A percentile compares a stretch with the other conserved stretches of the same genome.
These are phyloP conservation scores for Forsythia suspensa DNA, from an alignment of 257 asterid species.

Conservation along the genomic window DNA sequence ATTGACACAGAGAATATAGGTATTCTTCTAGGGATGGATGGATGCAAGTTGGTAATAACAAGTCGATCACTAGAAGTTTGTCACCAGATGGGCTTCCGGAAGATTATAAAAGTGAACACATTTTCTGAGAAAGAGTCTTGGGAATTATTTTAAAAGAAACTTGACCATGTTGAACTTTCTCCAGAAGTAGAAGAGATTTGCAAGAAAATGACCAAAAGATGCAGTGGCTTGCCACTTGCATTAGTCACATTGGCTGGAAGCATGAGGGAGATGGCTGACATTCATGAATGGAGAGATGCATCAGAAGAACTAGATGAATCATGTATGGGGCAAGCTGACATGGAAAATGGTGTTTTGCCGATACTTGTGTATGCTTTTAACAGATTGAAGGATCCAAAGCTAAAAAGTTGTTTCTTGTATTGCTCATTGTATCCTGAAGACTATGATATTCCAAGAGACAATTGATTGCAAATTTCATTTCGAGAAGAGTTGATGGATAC, in stretches of 20 bases:
- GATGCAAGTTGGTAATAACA: slow-evolving; percentile 32
- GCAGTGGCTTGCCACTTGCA: slow-evolving; percentile 34
- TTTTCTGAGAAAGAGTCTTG: slow-evolving; percentile 26
- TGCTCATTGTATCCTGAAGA: slow-evolving; percentile 40
- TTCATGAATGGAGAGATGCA: slow-evolving; percentile 37
- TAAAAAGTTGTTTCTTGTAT: slow-evolving; percentile 28
- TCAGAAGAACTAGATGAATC: slow-evolving; percentile 28
- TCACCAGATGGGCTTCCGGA: slow-evolving; percentile 25
- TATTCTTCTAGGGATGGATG: slow-evolving; percentile 16
- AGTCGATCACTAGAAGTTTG: slow-evolving; percentile 27
- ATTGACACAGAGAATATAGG: slow-evolving; percentile 29
- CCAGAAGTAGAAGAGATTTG: slow-evolving; percentile 24
- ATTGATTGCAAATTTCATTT: slow-evolving; percentile 26
- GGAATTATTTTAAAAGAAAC: slow-evolving; percentile 21
- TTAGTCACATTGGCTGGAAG: slow-evolving; percentile 30
- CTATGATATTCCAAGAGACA: slow-evolving; percentile 23
- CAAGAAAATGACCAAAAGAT: slow-evolving; percentile 23
- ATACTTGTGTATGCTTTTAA: slow-evolving; percentile 27
- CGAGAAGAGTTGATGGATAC: slow-evolving; percentile 31
- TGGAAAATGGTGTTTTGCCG: slow-evolving; percentile 29
- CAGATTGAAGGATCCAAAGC: slow-evolving; percentile 15
- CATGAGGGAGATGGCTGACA: slow-evolving; percentile 29
- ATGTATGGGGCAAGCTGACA: slow-evolving; percentile 22
- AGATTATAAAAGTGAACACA: slow-evolving; percentile 20
- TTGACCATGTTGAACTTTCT: slow-evolving; percentile 20